phyloP scores from a whole-genome alignment of 345 rosid genomes.

The Salix caprea region DNA sequence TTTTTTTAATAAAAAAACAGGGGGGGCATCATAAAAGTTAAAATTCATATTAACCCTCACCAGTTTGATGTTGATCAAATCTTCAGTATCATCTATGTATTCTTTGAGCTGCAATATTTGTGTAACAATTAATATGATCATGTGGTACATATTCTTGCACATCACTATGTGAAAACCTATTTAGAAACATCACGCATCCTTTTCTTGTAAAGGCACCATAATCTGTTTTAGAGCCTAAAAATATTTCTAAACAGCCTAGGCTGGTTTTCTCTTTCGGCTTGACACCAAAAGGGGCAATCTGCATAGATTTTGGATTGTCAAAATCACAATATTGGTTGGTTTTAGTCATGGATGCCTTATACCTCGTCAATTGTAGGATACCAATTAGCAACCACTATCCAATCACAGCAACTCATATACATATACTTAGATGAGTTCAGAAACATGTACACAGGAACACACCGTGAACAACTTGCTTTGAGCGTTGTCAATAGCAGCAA shows the following conservation, averaged over 20 bases:
- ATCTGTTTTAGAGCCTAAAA: background rate
- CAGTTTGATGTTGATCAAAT: conserved; percentile 89
- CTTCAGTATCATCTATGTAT: conserved; percentile 96
- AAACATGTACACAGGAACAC: background rate
- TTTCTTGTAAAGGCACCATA: background rate
- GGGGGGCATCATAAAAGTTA: background rate
- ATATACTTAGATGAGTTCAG: background rate
- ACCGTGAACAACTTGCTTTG: conserved; percentile 90
- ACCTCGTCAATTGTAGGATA: background rate
- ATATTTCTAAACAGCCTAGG: background rate
- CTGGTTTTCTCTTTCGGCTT: background rate
- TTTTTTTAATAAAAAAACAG: background rate
- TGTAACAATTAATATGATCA: conserved; percentile 1
- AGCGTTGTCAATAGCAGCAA: conserved; percentile 61
- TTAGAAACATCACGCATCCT: background rate
- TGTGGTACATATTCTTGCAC: background rate
- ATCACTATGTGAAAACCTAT: background rate
- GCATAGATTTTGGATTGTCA: background rate
- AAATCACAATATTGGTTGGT: background rate
- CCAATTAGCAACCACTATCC: background rate
- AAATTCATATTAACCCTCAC: conserved; percentile 29
- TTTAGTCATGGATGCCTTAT: background rate
- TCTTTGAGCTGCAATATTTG: conserved; percentile 73
- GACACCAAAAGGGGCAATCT: background rate
- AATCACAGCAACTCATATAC: background rate